Evolutionary conservation across 2,329 filamentous ascomycete genomes (phyloP), one percentile per base, ranked within the genome.

Genomic region (Elsinoe necatrix): DNA sequence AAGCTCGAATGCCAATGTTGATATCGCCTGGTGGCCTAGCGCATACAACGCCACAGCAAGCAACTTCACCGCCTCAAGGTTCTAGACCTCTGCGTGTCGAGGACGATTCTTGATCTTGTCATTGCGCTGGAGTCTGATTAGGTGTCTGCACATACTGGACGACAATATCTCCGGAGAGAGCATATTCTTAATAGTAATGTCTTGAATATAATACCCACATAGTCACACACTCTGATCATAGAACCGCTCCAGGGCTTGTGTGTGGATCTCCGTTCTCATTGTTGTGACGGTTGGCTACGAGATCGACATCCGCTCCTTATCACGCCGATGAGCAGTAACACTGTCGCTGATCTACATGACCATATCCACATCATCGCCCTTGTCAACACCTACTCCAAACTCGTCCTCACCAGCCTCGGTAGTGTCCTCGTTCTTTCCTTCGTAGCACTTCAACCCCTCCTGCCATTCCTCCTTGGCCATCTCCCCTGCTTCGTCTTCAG

Each of bases 151-250:
- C 41, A 45, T 45, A 45, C 20, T 21, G 41, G 18, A 23, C 20
- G 9, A 25, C 11, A 45, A 45, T n/a, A 45, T 18, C 9, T 45
- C 12, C 4, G 23, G 4, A 23, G 11, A 25, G 41, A 25, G 25
- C 11, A 14, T 12, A 27, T 43, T 9, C 34, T 37, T 45, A 45
- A 20, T 27, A 45, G 41, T 45, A 45, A 45, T 45, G 41, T 45
- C 23, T 29, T 45, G 41, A 45, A 45, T 45, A 45, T 45, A 45
- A 45, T 45, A 45, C 41, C 41, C 41, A 45, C 41, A 27, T n/a
- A 4, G 20, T 45, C 21, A 45, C 21, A 45, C 12, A 27, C 9
- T 18, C n/a, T 23, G 20, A 14, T 9, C 9, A 29, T 29, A 9
- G 4, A 29, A 9, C 9, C 27, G 27, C 27, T 29, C 27, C 9